Evolutionary conservation across 2,329 filamentous ascomycete species (phyloP).

Genomic region (Fusarium clavum): DNA sequence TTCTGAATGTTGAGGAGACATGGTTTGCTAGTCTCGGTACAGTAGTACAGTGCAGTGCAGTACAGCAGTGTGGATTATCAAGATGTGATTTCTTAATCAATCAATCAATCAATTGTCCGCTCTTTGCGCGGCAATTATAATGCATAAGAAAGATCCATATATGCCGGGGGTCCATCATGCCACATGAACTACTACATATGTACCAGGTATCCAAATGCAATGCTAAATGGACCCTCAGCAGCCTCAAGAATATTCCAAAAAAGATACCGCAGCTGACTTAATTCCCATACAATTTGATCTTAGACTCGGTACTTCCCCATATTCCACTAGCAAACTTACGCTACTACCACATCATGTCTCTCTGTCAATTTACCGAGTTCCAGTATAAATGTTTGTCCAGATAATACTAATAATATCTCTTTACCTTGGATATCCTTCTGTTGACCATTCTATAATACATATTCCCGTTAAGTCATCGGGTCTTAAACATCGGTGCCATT

Average conservation of each 20-base stretch:
- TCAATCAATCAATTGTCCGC: background rate
- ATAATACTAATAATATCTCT: background rate
- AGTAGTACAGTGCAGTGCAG: background rate
- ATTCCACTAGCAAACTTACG: conserved; percentile 6
- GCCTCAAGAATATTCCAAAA: background rate
- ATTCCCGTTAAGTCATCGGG: background rate
- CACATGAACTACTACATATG: conserved; percentile 10
- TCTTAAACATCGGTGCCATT: background rate
- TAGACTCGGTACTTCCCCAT: background rate
- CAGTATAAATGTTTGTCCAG: background rate
- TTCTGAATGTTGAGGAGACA: conserved; percentile 20
- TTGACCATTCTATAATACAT: background rate
- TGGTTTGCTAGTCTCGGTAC: conserved; percentile 13
- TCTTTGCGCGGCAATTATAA: conserved; percentile 13
- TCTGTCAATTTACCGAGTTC: background rate
- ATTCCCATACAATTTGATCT: background rate
- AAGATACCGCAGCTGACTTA: background rate
- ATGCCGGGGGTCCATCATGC: conserved; percentile 12
- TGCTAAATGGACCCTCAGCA: background rate
- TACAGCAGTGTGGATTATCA: background rate
- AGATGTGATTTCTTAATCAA: background rate
- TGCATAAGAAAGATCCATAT: conserved; percentile 1
- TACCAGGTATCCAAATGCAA: background rate
- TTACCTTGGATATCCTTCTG: background rate
- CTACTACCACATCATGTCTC: background rate